A percentile compares a stretch with the other conserved stretches of the same genome.
Conservation (phyloP, 139 green algal genomes). For the Chlorella sp. region DNA sequence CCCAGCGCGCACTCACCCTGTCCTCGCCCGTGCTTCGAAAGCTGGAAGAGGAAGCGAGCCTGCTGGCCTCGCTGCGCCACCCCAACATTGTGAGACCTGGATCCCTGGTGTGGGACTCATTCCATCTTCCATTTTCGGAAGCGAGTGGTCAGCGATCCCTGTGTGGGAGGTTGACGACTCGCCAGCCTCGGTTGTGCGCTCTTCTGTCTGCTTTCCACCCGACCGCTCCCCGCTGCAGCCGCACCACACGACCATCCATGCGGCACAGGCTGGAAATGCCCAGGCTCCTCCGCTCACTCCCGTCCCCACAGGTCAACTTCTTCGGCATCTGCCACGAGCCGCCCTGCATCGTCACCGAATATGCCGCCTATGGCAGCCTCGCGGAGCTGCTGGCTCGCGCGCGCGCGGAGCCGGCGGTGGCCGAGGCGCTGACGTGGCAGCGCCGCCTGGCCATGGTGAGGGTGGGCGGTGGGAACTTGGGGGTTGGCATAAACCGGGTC, state of each 20-base stretch:
- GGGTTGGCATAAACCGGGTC: no score
- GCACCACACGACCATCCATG: no score
- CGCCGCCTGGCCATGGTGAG: not conserved
- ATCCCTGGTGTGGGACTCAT: no score
- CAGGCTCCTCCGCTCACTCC: no score
- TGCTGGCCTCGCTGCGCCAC: constrained; percentile 49
- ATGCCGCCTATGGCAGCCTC: not conserved
- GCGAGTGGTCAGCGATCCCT: no score
- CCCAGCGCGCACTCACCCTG: not conserved
- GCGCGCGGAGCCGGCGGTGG: not conserved
- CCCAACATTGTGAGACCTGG: no score
- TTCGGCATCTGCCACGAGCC: not conserved
- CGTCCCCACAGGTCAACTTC: constrained; percentile 46
- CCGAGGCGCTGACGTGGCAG: not conserved
- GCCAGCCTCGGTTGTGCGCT: no score
- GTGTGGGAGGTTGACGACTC: no score
- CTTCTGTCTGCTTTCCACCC: no score
- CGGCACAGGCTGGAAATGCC: no score
- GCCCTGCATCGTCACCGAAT: constrained; percentile 18
- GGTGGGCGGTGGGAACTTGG: not conserved
- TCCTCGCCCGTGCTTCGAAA: not conserved
- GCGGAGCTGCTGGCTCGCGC: not conserved
- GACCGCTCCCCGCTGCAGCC: no score
- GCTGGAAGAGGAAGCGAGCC: constrained; percentile 48
- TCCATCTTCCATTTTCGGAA: no score